Conservation (phyloP, 2,329 filamentous ascomycete genomes). For the Sporothrix dimorphospora region DNA sequence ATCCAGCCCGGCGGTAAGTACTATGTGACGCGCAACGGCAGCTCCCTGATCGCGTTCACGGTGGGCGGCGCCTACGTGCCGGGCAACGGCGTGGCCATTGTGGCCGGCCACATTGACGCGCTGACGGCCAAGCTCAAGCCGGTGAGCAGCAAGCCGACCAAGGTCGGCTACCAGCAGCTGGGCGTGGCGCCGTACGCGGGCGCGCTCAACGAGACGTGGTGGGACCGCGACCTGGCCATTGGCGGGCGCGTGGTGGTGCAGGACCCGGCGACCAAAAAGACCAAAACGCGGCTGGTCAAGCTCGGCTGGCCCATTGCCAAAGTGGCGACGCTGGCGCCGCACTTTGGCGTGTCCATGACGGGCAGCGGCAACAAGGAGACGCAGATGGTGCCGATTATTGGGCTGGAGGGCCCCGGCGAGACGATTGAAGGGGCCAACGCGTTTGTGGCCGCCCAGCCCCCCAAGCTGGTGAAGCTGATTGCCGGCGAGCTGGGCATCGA, state of each 20-base stretch:
- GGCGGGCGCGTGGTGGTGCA: conserved; percentile 87
- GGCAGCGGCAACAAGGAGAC: conserved; percentile 80
- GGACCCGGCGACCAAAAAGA: conserved; percentile 72
- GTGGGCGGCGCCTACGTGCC: conserved; percentile 43
- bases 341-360: conserved; percentile 80
- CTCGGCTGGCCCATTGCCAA: conserved; percentile 91
- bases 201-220: conserved; percentile 87
- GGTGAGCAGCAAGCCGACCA: conserved; percentile 79
- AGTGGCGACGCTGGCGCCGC: conserved; percentile 88
- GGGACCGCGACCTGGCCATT: conserved; percentile 91
- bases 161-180: conserved; percentile 84
- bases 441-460: conserved; percentile 83
- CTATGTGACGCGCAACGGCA: conserved; percentile 44
- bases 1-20: conserved; percentile 67
- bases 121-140: conserved; percentile 91
- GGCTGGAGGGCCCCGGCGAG: conserved; percentile 73
- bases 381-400: conserved; percentile 91
- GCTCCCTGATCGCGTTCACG: conserved; percentile 45
- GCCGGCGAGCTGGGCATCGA: conserved; percentile 73
- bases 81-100: conserved; percentile 45
- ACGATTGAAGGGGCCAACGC: conserved; percentile 65
- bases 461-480: conserved; percentile 81
- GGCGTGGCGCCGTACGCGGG: conserved; percentile 94
- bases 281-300: conserved; percentile 80
- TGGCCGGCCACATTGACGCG: conserved; percentile 92